Evolutionary conservation across 2,329 filamentous ascomycete genomes (phyloP).

Genomic region (Geoglossum cookeanum): DNA sequence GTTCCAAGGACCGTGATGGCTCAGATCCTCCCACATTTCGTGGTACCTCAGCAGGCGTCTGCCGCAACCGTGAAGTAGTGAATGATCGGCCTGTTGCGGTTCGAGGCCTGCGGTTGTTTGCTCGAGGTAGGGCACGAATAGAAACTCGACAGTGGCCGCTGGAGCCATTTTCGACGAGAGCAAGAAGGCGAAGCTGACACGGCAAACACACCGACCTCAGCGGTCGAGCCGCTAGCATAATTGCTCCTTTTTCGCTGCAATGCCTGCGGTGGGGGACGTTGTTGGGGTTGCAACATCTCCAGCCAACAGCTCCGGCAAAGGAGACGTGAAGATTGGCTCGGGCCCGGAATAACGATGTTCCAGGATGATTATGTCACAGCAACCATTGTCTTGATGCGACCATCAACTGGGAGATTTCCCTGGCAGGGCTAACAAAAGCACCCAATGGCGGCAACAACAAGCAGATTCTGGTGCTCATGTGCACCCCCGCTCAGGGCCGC

Average conservation of each 20-base stretch:
- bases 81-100: background rate
- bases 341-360: background rate
- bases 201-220: conserved; percentile 13
- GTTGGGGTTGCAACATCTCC: background rate
- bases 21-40: background rate
- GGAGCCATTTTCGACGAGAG: conserved; percentile 18
- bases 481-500: background rate
- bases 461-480: background rate
- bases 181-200: conserved; percentile 18
- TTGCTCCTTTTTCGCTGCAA: background rate
- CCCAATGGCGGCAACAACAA: conserved; percentile 1
- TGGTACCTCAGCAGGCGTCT: background rate
- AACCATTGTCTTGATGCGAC: background rate
- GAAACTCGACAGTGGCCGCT: conserved; percentile 8
- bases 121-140: background rate
- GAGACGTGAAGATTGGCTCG: background rate
- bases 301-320: background rate
- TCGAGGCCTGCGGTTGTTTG: conserved; percentile 7
- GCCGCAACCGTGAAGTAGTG: background rate
- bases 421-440: background rate
- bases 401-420: background rate
- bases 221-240: background rate
- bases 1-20: conserved; percentile 8
- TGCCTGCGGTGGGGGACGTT: background rate
- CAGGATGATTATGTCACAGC: background rate